phyloP scores from a whole-genome alignment of 441 rosid genomes.

The Theobroma grandiflorum region DNA sequence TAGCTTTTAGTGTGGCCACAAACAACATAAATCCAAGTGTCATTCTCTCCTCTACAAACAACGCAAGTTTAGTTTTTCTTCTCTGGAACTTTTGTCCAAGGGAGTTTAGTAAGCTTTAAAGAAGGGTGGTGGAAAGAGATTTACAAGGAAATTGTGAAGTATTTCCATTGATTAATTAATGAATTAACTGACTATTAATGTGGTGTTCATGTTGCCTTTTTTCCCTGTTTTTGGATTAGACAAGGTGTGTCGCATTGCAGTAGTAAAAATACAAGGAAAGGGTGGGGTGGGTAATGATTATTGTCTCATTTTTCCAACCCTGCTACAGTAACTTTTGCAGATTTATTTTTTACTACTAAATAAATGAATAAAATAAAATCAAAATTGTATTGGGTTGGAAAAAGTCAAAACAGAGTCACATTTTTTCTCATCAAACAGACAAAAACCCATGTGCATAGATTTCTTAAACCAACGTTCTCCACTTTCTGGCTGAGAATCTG shows the following conservation, averaged over 20 bases:
- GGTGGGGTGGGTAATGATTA: conserved; percentile 2
- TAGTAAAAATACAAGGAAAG: not conserved
- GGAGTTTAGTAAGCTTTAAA: too few species aligned
- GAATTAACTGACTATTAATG: too few species aligned
- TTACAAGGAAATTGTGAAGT: too few species aligned
- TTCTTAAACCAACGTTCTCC: not conserved
- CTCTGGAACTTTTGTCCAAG: too few species aligned
- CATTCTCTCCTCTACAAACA: too few species aligned
- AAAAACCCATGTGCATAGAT: not conserved
- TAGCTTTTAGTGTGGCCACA: not conserved
- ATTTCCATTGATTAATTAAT: too few species aligned
- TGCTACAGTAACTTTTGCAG: not conserved
- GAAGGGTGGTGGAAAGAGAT: too few species aligned
- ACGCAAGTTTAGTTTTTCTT: too few species aligned
- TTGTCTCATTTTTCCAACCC: conserved; percentile 13
- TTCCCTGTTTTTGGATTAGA: too few species aligned
- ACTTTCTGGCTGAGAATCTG: not conserved
- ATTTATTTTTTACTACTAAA: not conserved
- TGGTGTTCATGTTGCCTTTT: too few species aligned
- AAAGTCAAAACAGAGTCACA: conserved; percentile 4
- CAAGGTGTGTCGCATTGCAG: not conserved
- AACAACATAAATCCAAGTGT: not conserved
- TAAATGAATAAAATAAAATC: not conserved
- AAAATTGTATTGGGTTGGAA: not conserved
- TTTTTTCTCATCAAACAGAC: conserved; percentile 2